phyloP scores from a whole-genome alignment of 2,329 filamentous ascomycete genomes.

The Botrytis byssoidea region DNA sequence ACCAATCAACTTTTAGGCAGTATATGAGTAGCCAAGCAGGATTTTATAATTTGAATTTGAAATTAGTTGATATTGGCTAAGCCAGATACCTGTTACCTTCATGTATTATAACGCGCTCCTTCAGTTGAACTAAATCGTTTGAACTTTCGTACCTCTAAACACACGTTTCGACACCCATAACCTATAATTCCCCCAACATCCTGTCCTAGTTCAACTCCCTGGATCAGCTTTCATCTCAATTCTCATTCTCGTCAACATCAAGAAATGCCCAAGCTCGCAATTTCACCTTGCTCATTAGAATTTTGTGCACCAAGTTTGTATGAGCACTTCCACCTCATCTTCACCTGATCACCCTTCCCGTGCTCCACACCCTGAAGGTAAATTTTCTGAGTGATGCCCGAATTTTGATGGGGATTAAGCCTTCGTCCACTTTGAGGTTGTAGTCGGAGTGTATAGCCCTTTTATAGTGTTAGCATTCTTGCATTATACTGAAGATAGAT shows the following conservation, averaged over 20 bases:
- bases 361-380: conserved; percentile 71
- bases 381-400: conserved; percentile 79
- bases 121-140: neutral
- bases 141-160: conserved; percentile 6
- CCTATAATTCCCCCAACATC: neutral
- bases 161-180: neutral
- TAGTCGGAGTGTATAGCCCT: conserved; percentile 80
- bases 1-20: neutral
- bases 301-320: conserved; percentile 68
- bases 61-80: neutral
- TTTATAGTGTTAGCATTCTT: conserved; percentile 26
- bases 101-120: conserved; percentile 9
- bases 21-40: neutral
- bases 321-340: conserved; percentile 83
- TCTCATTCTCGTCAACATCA: conserved; percentile 46
- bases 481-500: conserved; percentile 16
- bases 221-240: neutral
- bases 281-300: conserved; percentile 80
- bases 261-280: conserved; percentile 73
- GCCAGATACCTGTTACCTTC: neutral
- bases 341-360: conserved; percentile 71
- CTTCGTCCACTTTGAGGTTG: conserved; percentile 80
- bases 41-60: neutral
- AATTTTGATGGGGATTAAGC: conserved; percentile 66
- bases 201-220: neutral